Evolutionary conservation across 257 asterid species (phyloP), one percentile per base, ranked within the genome.

Genomic region (Rhazya stricta): DNA sequence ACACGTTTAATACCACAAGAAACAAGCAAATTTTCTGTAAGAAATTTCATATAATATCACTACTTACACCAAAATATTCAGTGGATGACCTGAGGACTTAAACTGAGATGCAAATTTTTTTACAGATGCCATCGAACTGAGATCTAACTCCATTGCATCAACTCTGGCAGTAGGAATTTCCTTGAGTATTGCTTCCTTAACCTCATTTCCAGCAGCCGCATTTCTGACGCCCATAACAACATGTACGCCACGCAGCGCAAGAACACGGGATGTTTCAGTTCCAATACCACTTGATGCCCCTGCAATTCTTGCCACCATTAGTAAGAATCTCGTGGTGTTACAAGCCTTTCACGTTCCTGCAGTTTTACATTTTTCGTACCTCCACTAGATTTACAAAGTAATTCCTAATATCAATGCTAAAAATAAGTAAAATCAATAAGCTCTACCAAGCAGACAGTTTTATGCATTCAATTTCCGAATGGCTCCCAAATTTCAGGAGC

Each of bases 241-340:
- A 74, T 82, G 79, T 29, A 84, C 93, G 1, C 98, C 98, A 2
- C 95, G 96, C 77, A 89, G 66, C 1, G 97, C 97, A 63, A 91
- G 97, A 79, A 90, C 96, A 46, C 97, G 96, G 5, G 97, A 79
- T 5, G 97, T 91, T 81, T 94, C 98, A 29, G 91, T 62, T 29
- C 98, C 98, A 56, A 94, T 91, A 42, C 98, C 97, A 70, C 97
- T 90, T 12, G 97, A 87, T 15, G 97, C 95, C 82, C 98, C 98
- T 91, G 85, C 74, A 79, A 63, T 51, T 73, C 36, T 27, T 32
- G 46, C 65, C 27, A 34, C 48, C 63, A 39, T 34, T 48, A 37
- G 27, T 37, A 66, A 37, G 29, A 66, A 37, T 23, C 50, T 3
- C 25, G 30, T 21, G 48, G 7, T 9, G 30, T 66, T 66, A 48